Conservation (phyloP, 768 basidiomycete species). For the Collybia mongolica region DNA sequence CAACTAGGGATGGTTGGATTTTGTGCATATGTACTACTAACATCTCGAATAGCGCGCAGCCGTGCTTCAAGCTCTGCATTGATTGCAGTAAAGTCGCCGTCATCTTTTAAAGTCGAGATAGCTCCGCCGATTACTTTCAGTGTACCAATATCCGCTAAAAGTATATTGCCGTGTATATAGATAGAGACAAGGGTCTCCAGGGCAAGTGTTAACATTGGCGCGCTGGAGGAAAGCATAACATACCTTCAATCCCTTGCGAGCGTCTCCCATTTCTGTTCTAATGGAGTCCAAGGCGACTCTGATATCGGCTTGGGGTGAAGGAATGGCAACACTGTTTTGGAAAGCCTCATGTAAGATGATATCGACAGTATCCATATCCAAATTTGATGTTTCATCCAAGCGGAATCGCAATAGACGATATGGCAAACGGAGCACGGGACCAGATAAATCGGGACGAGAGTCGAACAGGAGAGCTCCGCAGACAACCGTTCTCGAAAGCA, state of each 20-base stretch:
- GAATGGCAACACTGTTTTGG: conserved; percentile 1
- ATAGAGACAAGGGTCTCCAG: conserved; percentile 25
- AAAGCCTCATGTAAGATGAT: conserved; percentile 1
- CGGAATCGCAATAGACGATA: conserved; percentile 42
- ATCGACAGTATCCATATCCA: conserved; percentile 37
- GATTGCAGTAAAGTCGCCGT: conserved; percentile 14
- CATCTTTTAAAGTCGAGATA: conserved; percentile 12
- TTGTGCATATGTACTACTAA: neutral
- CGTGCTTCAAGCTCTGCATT: conserved; percentile 8
- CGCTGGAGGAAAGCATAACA: conserved; percentile 14
- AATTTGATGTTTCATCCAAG: conserved; percentile 39
- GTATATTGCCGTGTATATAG: conserved; percentile 25
- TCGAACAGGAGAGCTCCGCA: conserved; percentile 25
- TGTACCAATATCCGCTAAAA: conserved; percentile 17
- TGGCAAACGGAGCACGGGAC: conserved; percentile 28
- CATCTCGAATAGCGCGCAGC: neutral
- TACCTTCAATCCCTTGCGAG: conserved; percentile 30
- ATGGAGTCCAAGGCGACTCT: conserved; percentile 37
- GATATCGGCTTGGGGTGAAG: conserved; percentile 28
- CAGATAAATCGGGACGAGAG: conserved; percentile 27
- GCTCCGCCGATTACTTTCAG: conserved; percentile 17
- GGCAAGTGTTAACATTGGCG: neutral
- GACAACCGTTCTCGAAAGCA: conserved; percentile 40
- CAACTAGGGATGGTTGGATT: conserved; percentile 19
- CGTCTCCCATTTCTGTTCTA: conserved; percentile 23